phyloP scores from a whole-genome alignment of 2,329 filamentous ascomycete species.

The Neocatenulostroma microsporum region DNA sequence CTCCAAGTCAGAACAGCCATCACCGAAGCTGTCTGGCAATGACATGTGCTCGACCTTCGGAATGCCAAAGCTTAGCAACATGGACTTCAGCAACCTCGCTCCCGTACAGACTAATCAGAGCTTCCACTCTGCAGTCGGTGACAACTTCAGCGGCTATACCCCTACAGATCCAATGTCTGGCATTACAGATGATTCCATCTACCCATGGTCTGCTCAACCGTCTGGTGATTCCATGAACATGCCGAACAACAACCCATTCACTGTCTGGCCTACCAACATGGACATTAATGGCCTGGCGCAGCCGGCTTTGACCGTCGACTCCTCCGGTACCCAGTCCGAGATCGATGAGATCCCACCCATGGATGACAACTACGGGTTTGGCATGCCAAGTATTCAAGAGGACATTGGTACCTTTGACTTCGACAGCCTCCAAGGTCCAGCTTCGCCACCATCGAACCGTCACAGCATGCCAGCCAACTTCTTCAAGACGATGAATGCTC shows the following conservation, averaged over 20 bases:
- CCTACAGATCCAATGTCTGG: slow-evolving; percentile 22
- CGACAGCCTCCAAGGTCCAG: slow-evolving; percentile 5
- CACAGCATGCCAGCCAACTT: slow-evolving; percentile 27
- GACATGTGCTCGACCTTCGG: slow-evolving; percentile 5
- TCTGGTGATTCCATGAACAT: slow-evolving; percentile 19
- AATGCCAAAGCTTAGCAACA: slow-evolving; percentile 14
- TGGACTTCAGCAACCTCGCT: slow-evolving; percentile 22
- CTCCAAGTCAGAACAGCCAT: slow-evolving; percentile 27
- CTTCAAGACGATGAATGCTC: slow-evolving; percentile 17
- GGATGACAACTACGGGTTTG: slow-evolving; percentile 25
- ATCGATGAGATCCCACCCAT: slow-evolving; percentile 30
- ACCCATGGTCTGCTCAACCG: slow-evolving; percentile 25
- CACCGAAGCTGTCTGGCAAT: slow-evolving; percentile 18
- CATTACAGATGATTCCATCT: slow-evolving; percentile 20
- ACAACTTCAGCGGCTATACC: slow-evolving; percentile 15
- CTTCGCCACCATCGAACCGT: slow-evolving; percentile 19
- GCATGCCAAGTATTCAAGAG: slow-evolving; percentile 28
- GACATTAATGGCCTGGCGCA: slow-evolving; percentile 23
- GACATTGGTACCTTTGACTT: slow-evolving; percentile 16
- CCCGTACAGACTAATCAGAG: slow-evolving; percentile 19
- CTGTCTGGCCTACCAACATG: slow-evolving; percentile 23
- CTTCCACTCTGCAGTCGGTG: slow-evolving; percentile 18
- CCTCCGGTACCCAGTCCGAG: slow-evolving; percentile 32
- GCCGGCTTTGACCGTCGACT: slow-evolving; percentile 32
- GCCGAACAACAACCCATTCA: slow-evolving; percentile 28